phyloP scores from a whole-genome alignment of 371 early-diverging fungal species.

The Lichtheimia hyalospora region DNA sequence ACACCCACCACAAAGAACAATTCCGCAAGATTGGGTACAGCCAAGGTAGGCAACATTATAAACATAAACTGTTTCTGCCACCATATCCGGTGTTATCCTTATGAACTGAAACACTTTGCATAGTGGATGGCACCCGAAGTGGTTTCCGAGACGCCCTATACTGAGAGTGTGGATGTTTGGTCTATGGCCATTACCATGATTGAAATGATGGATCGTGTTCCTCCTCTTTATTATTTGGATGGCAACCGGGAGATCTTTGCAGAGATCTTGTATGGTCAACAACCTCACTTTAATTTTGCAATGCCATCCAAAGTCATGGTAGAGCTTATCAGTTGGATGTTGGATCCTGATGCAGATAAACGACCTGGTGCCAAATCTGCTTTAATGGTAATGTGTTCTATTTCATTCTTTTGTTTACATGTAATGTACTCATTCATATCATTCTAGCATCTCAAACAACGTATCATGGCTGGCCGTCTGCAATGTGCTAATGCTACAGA shows the following conservation, averaged over 20 bases:
- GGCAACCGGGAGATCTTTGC: constrained; percentile 40
- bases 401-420: background rate
- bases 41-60: constrained; percentile 33
- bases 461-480: constrained; percentile 25
- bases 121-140: constrained; percentile 60
- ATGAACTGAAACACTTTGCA: background rate
- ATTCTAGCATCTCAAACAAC: constrained; percentile 16
- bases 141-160: constrained; percentile 37
- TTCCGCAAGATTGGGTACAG: constrained; percentile 38
- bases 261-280: constrained; percentile 37
- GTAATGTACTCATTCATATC: background rate
- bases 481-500: constrained; percentile 38
- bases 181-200: constrained; percentile 51
- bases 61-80: background rate
- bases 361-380: constrained; percentile 40
- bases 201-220: constrained; percentile 56
- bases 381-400: constrained; percentile 14
- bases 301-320: constrained; percentile 32
- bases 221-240: constrained; percentile 48
- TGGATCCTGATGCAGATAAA: constrained; percentile 29
- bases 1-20: constrained; percentile 36
- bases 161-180: constrained; percentile 49
- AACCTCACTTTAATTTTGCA: constrained; percentile 44
- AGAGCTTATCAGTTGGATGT: constrained; percentile 42
- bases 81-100: background rate